Evolutionary conservation across 768 basidiomycete genomes (phyloP), one percentile per base, ranked within the genome.

Genomic region (Suillus clintonianus): DNA sequence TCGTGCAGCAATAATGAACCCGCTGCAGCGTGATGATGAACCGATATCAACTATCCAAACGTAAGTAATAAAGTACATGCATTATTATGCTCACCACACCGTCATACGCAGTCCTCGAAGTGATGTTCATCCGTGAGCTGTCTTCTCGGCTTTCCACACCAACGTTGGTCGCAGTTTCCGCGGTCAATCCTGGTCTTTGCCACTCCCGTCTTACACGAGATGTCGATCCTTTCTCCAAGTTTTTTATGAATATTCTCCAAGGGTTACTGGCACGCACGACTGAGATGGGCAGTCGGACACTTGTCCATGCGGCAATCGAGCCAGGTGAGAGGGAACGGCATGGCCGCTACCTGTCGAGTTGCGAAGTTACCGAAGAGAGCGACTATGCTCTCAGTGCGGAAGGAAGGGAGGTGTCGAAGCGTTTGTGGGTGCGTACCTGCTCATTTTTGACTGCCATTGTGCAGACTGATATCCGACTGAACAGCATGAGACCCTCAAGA

Each of bases 51-150:
- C 48, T 75, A 24, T 68, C 73, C 22, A 74, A 76, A 36, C 48
- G 72, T 78, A 34, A 41, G 51, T 50, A 8, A 48, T 5, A 41
- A 22, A 24, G 50, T 32, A 6, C n/a, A n/a, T 34, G 53, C 63
- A 63, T 69, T 11, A 50, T 27, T 27, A 22, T 62, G 8, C 37
- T 42, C 24, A 42, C 43, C 5, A 36, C 34, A 11, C 34, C 24
- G 19, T 57, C 22, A n/a, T 61, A 37, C 22, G 45, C 47, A 80
- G 75, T 78, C 4, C 65, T 80, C n/a, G 67, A 70, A 57, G 61
- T 80, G 43, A 71, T 80, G 69, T 79, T 81, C 61, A 64, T 71
- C 9, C 74, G 74, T 27, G 77, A 79, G 55, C 71, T 81, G 9
- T 71, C 70, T 6, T 72, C 70, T 13, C 79, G 73, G 39, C 67